These are phyloP conservation scores for Turnera subulata DNA, from an alignment of 345 rosid species.

Conservation along the genomic window DNA sequence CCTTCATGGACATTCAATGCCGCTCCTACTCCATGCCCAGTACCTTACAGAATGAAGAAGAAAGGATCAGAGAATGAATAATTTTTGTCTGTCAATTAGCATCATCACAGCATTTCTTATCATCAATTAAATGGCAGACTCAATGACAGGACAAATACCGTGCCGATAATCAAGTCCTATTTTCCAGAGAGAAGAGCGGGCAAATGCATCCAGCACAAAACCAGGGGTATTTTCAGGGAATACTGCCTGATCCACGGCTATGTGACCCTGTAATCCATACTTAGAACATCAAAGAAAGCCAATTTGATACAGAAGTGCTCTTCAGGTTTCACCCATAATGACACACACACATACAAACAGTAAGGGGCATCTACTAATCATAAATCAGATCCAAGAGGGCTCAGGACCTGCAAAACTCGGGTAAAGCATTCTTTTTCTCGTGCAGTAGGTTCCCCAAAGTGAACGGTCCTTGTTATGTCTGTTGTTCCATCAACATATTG, in stretches of 20 bases:
- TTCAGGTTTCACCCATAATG: neutral
- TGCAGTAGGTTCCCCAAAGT: conserved; percentile 73
- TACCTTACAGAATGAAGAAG: conserved; percentile 48
- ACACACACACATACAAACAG: neutral
- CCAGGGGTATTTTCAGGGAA: conserved; percentile 94
- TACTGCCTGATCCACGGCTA: conserved; percentile 89
- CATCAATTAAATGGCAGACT: neutral
- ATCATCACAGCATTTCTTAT: conserved; percentile 2
- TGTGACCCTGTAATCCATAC: conserved; percentile 73
- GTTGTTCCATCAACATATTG: conserved; percentile 96
- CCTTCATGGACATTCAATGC: conserved; percentile 97
- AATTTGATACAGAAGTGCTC: neutral
- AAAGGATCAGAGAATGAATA: neutral
- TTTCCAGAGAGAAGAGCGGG: conserved; percentile 93
- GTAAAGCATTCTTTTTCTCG: conserved; percentile 92
- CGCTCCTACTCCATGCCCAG: conserved; percentile 98
- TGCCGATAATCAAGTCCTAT: conserved; percentile 96
- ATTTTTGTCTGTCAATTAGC: neutral
- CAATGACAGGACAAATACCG: conserved; percentile 41
- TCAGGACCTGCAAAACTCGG: conserved; percentile 70
- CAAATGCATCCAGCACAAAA: conserved; percentile 88
- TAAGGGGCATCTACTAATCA: neutral
- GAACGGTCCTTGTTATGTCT: conserved; percentile 92
- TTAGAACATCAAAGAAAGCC: conserved; percentile 4
- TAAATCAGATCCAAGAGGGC: conserved; percentile 9